Base-by-base conservation (phyloP, 2,329 filamentous ascomycete genomes). In the Paecilomyces formosus region DNA sequence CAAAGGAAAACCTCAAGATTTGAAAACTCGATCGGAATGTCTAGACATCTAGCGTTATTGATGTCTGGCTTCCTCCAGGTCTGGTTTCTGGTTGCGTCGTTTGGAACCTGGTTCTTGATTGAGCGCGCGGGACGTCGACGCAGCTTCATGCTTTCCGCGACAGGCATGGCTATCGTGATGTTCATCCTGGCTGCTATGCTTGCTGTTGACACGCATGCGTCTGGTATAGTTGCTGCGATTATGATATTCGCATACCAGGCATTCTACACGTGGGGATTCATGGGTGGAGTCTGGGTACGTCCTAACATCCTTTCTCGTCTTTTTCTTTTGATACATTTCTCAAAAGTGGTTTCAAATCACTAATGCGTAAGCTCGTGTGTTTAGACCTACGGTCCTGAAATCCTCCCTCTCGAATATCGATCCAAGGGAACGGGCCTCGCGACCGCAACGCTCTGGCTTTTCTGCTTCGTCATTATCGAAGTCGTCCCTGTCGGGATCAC, bases 401-500 rank as follows among this genome's bases (percentile, higher is more conserved):
- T 64, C 13, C 53, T 64, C 3, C 61, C 62, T 18, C 58, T 64
- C 11, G 58, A 60, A n/a, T 61, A 63, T 22, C 61, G 58, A 15
- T 57, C 58, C 9, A 63, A 63, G 54, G 62, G 60, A 1, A 58
- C 61, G 11, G 58, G 60, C 24, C 58, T 64, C 15, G 57, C 57
- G 22, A 64, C 60, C 7, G 63, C 57, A 6, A 62, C 79, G 56
- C 80, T 83, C 63, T 76, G 79, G 28, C 79, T 80, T 67, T 83
- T 85, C 63, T 79, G 79, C 0, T 74, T 84, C 1, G 82, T 85
- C 61, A 81, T 83, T 61, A 77, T 81, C 1, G 78, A 80, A 54
- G 70, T 71, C 49, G 79, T 82, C 57, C 82, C 83, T 57, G 76
- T 63, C 7, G 63, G 78, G 55, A 70, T 68, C 2, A 66, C 35